phyloP scores from a whole-genome alignment of 2,329 filamentous ascomycete species.

The Cladophialophora exuberans region DNA sequence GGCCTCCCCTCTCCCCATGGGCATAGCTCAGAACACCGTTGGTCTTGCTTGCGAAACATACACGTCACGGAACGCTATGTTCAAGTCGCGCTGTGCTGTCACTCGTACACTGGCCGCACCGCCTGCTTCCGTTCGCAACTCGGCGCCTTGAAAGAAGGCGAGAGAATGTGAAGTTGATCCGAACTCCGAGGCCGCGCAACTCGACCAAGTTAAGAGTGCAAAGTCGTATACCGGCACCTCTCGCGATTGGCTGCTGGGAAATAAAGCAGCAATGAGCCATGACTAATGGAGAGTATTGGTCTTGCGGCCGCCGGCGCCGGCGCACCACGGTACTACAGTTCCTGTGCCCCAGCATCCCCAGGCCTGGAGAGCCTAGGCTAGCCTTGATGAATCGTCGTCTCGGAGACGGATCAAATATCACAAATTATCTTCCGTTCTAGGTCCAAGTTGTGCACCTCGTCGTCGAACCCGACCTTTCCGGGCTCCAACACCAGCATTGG shows the following conservation, averaged over 20 bases:
- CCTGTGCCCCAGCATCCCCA: background rate
- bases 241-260: background rate
- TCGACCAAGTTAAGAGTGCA: background rate
- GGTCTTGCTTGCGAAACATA: background rate
- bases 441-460: too few species aligned
- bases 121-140: too few species aligned
- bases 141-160: too few species aligned
- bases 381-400: too few species aligned
- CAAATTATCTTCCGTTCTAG: too few species aligned
- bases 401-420: too few species aligned
- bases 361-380: too few species aligned
- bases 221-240: background rate
- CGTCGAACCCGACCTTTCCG: too few species aligned
- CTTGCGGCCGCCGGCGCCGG: background rate
- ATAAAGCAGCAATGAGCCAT: background rate
- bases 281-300: background rate
- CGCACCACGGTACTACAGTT: too few species aligned
- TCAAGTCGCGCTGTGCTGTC: background rate
- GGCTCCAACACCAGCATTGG: too few species aligned
- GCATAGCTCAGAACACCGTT: background rate
- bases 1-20: background rate
- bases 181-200: background rate
- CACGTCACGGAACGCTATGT: background rate
- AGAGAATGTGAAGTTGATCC: too few species aligned
- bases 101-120: too few species aligned